These are phyloP conservation scores for Quercus lobata DNA, from an alignment of 331 rosid species.

Conservation along the genomic window DNA sequence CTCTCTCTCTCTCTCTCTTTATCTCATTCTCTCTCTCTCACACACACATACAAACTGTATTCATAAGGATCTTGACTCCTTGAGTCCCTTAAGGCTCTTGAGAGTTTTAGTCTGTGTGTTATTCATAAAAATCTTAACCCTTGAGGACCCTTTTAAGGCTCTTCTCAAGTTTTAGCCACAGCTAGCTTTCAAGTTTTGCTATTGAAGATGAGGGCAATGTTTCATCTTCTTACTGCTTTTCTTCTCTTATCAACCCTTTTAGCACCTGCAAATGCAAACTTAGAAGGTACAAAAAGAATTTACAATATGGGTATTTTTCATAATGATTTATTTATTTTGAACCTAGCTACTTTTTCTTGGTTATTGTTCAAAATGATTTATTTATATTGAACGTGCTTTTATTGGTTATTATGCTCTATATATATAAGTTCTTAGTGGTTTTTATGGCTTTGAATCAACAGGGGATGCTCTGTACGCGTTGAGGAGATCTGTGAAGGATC, in stretches of 20 bases:
- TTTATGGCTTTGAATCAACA: conserved; percentile 11
- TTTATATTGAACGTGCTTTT: not conserved
- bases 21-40: not conserved
- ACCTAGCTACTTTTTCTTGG: not conserved
- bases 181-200: not conserved
- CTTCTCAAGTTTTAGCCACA: not conserved
- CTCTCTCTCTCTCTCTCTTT: not conserved
- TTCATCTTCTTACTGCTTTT: conserved; percentile 24
- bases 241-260: conserved; percentile 25
- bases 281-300: conserved; percentile 51
- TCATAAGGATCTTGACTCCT: conserved; percentile 12
- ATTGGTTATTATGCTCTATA: too few relatives aligned
- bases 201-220: conserved; percentile 40
- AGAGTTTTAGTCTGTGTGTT: not conserved
- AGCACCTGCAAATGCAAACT: conserved; percentile 41
- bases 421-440: not conserved
- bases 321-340: not conserved
- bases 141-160: not conserved
- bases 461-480: conserved; percentile 84
- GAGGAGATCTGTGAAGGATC: conserved; percentile 74
- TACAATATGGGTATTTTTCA: not conserved
- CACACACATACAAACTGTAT: not conserved
- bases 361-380: not conserved
- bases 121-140: conserved; percentile 8
- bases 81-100: not conserved